Evolutionary conservation across 805 yeast genomes (phyloP).

Genomic region (Kregervanrija pseudodelftensis): DNA sequence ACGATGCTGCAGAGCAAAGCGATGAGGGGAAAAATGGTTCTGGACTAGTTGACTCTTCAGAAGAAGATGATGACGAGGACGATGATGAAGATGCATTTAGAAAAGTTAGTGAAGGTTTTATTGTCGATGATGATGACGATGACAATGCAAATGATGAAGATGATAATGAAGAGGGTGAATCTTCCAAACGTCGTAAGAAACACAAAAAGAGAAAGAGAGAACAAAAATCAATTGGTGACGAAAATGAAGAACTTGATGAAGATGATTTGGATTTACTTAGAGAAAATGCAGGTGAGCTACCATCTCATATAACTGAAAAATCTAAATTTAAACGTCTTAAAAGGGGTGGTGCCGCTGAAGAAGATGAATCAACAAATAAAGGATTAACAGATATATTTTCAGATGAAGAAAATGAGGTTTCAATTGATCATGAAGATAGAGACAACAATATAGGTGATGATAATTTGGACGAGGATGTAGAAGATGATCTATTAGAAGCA

Average conservation of each 20-base stretch:
- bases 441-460: constrained; percentile 31
- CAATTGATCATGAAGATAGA: constrained; percentile 20
- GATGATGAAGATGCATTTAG: constrained; percentile 88
- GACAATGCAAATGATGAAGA: constrained; percentile 42
- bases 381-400: constrained; percentile 67
- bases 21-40: constrained; percentile 24
- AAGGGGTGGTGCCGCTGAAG: constrained; percentile 48
- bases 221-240: constrained; percentile 17
- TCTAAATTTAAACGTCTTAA: constrained; percentile 76
- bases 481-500: constrained; percentile 25
- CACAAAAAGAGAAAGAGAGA: constrained; percentile 37
- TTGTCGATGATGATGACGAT: constrained; percentile 88
- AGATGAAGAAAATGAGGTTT: constrained; percentile 38
- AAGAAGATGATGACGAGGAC: constrained; percentile 79
- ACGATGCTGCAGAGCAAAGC: constrained; percentile 25
- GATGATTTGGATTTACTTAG: constrained; percentile 88
- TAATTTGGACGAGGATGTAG: constrained; percentile 26
- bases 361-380: constrained; percentile 14
- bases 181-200: constrained; percentile 25
- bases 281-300: constrained; percentile 81
- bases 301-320: constrained; percentile 30
- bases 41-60: constrained; percentile 61
- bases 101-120: constrained; percentile 82
- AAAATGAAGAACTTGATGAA: constrained; percentile 74
- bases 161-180: constrained; percentile 24